phyloP scores from a whole-genome alignment of 2,329 filamentous ascomycete genomes.

The Monosporascus sp. region DNA sequence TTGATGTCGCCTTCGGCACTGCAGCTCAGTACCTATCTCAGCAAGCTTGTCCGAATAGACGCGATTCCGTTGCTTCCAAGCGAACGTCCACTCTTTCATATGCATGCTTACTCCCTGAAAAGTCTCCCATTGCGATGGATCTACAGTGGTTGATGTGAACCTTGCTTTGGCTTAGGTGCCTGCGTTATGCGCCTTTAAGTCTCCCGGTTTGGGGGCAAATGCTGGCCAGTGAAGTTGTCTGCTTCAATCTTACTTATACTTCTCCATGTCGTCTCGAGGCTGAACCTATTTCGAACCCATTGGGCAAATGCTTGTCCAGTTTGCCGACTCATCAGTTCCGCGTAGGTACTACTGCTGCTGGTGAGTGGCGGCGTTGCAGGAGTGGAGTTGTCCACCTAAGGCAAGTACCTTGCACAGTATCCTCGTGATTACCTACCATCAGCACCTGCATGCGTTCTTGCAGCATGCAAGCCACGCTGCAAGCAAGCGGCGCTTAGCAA shows the following conservation, averaged over 20 bases:
- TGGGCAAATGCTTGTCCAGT: no score
- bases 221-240: no score
- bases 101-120: background rate
- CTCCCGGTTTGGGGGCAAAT: no score
- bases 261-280: no score
- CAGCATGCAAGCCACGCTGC: background rate
- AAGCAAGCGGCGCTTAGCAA: background rate
- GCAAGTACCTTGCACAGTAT: background rate
- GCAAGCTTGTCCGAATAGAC: background rate
- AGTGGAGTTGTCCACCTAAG: background rate
- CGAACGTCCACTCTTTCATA: background rate
- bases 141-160: no score
- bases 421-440: background rate
- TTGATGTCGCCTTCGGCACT: background rate
- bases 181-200: no score
- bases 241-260: no score
- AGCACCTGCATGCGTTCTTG: background rate
- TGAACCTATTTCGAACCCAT: no score
- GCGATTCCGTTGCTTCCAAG: background rate
- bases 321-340: no score
- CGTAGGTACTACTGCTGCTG: no score
- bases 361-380: background rate
- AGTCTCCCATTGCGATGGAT: no score
- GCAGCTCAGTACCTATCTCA: background rate
- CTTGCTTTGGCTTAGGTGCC: no score